Evolutionary conservation across 2,329 filamentous ascomycete species (phyloP).

Genomic region (Malbranchea cinnamomea): DNA sequence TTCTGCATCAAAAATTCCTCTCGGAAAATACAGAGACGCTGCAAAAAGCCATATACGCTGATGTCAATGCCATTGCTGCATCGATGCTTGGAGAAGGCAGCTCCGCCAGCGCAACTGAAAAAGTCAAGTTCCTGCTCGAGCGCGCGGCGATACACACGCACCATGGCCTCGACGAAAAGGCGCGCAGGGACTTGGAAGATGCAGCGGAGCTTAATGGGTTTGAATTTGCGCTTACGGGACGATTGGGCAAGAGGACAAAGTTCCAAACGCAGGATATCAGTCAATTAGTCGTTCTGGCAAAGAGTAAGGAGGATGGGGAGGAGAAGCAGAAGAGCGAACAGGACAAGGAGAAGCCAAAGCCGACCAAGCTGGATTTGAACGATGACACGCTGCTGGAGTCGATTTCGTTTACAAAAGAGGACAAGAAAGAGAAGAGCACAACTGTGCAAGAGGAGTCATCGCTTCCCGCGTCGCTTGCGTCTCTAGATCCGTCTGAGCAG

Average conservation of each 20-base stretch:
- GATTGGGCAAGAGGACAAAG: conserved; percentile 52
- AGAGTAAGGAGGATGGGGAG: conserved; percentile 42
- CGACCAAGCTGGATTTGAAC: conserved; percentile 63
- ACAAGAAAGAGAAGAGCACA: conserved; percentile 25
- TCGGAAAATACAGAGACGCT: conserved; percentile 43
- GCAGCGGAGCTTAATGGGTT: conserved; percentile 57
- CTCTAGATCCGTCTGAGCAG: conserved; percentile 62
- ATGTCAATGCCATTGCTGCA: conserved; percentile 7
- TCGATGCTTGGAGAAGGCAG: conserved; percentile 3
- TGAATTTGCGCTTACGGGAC: conserved; percentile 68
- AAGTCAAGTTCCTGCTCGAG: conserved; percentile 55
- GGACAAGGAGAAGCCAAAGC: conserved; percentile 24
- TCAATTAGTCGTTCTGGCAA: conserved; percentile 81
- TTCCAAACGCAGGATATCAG: conserved; percentile 41
- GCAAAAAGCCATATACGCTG: conserved; percentile 27
- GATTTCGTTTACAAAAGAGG: conserved; percentile 57
- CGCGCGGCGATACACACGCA: conserved; percentile 70
- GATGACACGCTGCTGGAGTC: conserved; percentile 86
- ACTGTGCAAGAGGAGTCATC: conserved; percentile 28
- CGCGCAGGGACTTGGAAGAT: conserved; percentile 52
- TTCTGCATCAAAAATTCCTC: conserved; percentile 55
- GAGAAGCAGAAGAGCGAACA: conserved; percentile 8
- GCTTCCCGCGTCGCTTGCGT: conserved; percentile 47
- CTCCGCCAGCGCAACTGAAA: conserved; percentile 20
- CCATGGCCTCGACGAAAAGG: conserved; percentile 65